A percentile compares a stretch with the other conserved stretches of the same genome.
Evolutionary conservation across 495 filamentous ascomycete species (phyloP).

Genomic region (Chaetomium fimeti): DNA sequence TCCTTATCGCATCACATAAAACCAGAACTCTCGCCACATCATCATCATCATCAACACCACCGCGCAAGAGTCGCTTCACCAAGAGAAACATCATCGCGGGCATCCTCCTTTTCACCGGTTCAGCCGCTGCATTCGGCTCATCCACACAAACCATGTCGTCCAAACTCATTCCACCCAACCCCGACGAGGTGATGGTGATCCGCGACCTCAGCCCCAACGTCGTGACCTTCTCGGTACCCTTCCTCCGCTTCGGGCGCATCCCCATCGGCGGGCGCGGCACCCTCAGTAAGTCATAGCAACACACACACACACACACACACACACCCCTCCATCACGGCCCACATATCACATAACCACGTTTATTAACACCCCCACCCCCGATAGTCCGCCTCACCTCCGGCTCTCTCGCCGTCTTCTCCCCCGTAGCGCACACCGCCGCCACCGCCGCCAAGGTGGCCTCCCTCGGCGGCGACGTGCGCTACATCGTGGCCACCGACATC

Average conservation of each 20-base stretch:
- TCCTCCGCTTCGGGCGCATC: slow-evolving; percentile 73
- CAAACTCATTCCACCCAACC: slow-evolving; percentile 57
- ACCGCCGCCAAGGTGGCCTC: slow-evolving; percentile 63
- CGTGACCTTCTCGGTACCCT: slow-evolving; percentile 79
- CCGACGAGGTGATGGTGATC: slow-evolving; percentile 80
- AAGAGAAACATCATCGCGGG: neutral
- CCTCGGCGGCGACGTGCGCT: slow-evolving; percentile 71
- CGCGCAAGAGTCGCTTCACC: neutral
- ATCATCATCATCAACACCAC: neutral
- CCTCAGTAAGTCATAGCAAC: slow-evolving; percentile 56
- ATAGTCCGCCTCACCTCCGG: slow-evolving; percentile 74
- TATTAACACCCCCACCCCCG: neutral
- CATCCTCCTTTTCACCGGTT: neutral
- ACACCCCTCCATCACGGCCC: neutral
- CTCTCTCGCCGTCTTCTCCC: slow-evolving; percentile 86
- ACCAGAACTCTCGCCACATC: slow-evolving; percentile 1
- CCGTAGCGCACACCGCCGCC: slow-evolving; percentile 74
- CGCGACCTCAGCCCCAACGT: slow-evolving; percentile 77
- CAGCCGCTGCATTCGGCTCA: neutral
- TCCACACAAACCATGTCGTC: slow-evolving; percentile 39
- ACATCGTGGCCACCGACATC: slow-evolving; percentile 82
- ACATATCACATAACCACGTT: too few relatives aligned
- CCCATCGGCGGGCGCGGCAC: slow-evolving; percentile 87
- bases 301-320: slow-evolving; percentile 3
- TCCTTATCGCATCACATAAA: neutral